Evolutionary conservation across 2,329 filamentous ascomycete species (phyloP).

Genomic region (Trichophaea hybrida): DNA sequence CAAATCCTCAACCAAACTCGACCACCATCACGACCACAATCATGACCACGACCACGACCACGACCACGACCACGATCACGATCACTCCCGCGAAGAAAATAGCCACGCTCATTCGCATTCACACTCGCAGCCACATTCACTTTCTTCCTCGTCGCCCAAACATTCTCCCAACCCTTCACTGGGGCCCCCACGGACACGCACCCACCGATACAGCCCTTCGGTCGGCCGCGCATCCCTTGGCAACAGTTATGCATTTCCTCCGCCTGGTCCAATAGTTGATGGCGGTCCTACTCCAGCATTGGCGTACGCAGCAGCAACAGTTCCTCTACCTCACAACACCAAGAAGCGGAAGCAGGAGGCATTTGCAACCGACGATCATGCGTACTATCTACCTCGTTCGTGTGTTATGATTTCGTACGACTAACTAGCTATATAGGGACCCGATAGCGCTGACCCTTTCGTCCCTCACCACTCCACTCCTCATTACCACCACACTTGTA

Average conservation of each 20-base stretch:
- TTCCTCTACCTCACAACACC: background rate
- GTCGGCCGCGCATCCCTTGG: background rate
- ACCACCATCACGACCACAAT: conserved; percentile 4
- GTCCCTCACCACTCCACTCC: conserved; percentile 11
- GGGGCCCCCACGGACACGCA: conserved; percentile 26
- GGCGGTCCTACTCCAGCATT: background rate
- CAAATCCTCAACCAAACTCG: background rate
- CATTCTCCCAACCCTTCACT: conserved; percentile 22
- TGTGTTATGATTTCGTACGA: background rate
- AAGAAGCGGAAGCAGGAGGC: background rate
- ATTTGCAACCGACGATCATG: background rate
- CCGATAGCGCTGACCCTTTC: conserved; percentile 1
- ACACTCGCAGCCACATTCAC: conserved; percentile 32
- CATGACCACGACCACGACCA: background rate
- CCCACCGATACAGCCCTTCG: conserved; percentile 14
- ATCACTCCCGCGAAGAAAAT: conserved; percentile 14
- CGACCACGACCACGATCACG: conserved; percentile 26
- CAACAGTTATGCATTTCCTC: conserved; percentile 24
- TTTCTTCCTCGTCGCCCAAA: conserved; percentile 28
- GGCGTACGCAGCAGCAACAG: background rate
- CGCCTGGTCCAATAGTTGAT: background rate
- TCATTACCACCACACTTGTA: conserved; percentile 13
- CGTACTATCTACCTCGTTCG: background rate
- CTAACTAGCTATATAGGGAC: background rate
- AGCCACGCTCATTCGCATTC: conserved; percentile 31